Evolutionary conservation across 1,139 yeast species (phyloP).

Genomic region (Diutina sp.): DNA sequence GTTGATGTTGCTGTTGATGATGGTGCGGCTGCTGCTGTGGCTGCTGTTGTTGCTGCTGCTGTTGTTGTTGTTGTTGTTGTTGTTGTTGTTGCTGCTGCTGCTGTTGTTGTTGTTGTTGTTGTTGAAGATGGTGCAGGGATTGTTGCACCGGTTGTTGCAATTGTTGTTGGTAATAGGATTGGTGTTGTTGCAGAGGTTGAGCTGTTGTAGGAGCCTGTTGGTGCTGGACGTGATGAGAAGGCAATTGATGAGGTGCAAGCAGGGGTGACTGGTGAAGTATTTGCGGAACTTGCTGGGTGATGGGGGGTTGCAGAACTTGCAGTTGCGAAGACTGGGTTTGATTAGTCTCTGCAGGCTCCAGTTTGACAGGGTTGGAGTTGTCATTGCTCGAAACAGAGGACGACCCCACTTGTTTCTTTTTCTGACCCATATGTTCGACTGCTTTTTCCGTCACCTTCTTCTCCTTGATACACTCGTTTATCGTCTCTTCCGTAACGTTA

Average conservation of each 20-base stretch:
- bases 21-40: neutral
- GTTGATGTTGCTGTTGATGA: neutral
- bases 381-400: neutral
- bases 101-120: neutral
- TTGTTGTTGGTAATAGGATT: neutral
- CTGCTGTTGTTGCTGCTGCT: neutral
- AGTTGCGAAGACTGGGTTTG: neutral
- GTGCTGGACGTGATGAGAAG: neutral
- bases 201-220: neutral
- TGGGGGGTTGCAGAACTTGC: neutral
- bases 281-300: neutral
- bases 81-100: neutral
- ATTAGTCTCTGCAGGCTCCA: neutral
- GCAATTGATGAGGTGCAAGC: neutral
- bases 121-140: neutral
- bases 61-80: neutral
- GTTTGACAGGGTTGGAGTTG: neutral
- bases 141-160: neutral
- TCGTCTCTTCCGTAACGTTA: conserved; percentile 37
- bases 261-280: neutral
- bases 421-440: neutral
- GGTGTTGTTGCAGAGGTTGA: neutral
- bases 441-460: conserved; percentile 2
- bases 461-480: conserved; percentile 14
- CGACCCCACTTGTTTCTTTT: neutral